Evolutionary conservation across 108 stramenopile genomes (phyloP).

Genomic region (Stephanodiscus triporus): DNA sequence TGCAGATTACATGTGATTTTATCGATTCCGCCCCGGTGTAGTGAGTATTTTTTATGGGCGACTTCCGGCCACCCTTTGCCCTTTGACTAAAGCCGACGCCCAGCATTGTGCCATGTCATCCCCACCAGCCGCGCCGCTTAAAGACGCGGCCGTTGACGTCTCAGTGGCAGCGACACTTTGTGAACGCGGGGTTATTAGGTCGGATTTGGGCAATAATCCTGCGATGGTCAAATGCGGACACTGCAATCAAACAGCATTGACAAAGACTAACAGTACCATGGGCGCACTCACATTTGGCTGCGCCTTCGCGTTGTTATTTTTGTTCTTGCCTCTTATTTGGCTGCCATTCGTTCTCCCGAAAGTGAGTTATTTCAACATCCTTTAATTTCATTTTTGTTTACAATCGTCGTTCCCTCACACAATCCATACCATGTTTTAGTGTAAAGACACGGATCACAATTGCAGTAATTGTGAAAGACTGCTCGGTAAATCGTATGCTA

Average conservation of each 20-base stretch:
- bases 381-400: not conserved
- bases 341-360: constrained; percentile 28
- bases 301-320: constrained; percentile 23
- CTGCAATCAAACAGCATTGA: constrained; percentile 26
- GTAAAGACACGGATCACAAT: constrained; percentile 36
- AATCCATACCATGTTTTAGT: not conserved
- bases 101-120: not conserved
- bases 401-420: not conserved
- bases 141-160: constrained; percentile 5
- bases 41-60: no score
- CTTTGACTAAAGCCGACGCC: no score
- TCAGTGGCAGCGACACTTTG: not conserved
- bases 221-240: constrained; percentile 26
- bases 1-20: no score
- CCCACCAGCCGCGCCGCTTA: not conserved
- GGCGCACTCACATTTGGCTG: constrained; percentile 38
- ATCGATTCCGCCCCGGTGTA: no score
- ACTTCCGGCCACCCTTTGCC: no score
- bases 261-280: constrained; percentile 12
- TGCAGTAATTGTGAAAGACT: constrained; percentile 46
- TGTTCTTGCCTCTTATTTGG: constrained; percentile 44
- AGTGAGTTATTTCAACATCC: constrained; percentile 1
- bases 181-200: constrained; percentile 13
- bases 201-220: constrained; percentile 32
- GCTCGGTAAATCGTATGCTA: constrained; percentile 26